Conservation (phyloP, 75 land plant genomes). For the Pseudotsuga menziesii region DNA sequence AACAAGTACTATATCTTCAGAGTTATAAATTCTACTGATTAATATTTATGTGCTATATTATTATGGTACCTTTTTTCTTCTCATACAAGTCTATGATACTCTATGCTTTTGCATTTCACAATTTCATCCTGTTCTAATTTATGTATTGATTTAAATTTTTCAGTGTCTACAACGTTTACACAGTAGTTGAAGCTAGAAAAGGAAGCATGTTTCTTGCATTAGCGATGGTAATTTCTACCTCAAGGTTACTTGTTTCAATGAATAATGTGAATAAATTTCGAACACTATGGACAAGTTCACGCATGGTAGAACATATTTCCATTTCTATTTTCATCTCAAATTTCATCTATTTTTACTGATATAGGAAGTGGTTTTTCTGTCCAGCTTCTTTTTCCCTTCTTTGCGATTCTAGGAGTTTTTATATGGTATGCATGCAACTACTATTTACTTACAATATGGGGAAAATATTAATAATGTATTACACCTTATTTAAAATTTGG, state of each 20-base stretch:
- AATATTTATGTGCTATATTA: too few species aligned
- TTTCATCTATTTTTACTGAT: background rate
- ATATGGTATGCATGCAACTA: conserved; percentile 47
- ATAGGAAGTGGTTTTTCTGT: conserved; percentile 6
- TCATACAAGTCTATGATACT: background rate
- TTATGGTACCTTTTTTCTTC: too few species aligned
- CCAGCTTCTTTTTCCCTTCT: conserved; percentile 89
- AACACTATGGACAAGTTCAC: background rate
- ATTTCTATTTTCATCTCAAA: background rate
- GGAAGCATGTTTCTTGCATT: conserved; percentile 85
- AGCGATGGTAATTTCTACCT: conserved; percentile 72
- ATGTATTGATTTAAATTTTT: conserved; percentile 9
- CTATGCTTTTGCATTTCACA: background rate
- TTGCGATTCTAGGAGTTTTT: conserved; percentile 59
- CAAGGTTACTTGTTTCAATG: background rate
- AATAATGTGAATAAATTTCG: background rate
- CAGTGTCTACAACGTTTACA: conserved; percentile 79
- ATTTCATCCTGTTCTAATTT: background rate
- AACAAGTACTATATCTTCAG: too few species aligned
- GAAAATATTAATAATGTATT: too few species aligned
- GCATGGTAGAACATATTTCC: background rate
- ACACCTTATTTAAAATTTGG: background rate
- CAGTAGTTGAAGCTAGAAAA: conserved; percentile 73
- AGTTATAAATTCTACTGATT: too few species aligned
- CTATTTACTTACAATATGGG: too few species aligned